phyloP scores from a whole-genome alignment of 2,329 filamentous ascomycete species.

The Xylariaceae sp. region DNA sequence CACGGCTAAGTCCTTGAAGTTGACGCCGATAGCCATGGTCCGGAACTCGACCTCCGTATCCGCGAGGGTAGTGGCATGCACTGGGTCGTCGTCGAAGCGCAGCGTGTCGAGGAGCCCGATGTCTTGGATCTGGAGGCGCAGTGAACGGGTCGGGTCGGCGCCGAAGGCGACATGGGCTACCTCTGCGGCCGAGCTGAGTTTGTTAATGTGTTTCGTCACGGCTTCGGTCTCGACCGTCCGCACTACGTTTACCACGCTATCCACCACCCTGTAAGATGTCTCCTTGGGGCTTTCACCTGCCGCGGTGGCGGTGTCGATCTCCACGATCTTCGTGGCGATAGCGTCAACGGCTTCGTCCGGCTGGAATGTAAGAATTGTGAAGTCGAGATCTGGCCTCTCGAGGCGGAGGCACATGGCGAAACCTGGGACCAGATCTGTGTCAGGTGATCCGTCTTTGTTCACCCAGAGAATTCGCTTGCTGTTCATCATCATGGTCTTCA shows the following conservation, averaged over 20 bases:
- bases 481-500: constrained; percentile 14
- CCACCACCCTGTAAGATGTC: constrained; percentile 8
- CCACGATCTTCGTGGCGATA: constrained; percentile 9
- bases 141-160: constrained; percentile 3
- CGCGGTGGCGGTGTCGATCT: constrained; percentile 1
- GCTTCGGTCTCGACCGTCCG: constrained; percentile 3
- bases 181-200: constrained; percentile 1
- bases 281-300: constrained; percentile 8
- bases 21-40: constrained; percentile 25
- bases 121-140: constrained; percentile 17
- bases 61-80: background rate
- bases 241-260: constrained; percentile 7
- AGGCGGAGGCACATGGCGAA: constrained; percentile 16
- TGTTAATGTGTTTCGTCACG: constrained; percentile 13
- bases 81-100: constrained; percentile 30
- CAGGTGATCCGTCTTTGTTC: constrained; percentile 13
- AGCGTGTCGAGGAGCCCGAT: constrained; percentile 30
- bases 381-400: constrained; percentile 11
- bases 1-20: constrained; percentile 24
- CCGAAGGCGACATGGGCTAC: constrained; percentile 9
- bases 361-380: constrained; percentile 15
- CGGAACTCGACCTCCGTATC: constrained; percentile 33
- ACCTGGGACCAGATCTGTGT: constrained; percentile 16
- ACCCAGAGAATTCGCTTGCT: constrained; percentile 19
- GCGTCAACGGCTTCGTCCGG: background rate